Base-by-base conservation (phyloP, 1,284 basidiomycete species). In the Rhodotorula sp. region DNA sequence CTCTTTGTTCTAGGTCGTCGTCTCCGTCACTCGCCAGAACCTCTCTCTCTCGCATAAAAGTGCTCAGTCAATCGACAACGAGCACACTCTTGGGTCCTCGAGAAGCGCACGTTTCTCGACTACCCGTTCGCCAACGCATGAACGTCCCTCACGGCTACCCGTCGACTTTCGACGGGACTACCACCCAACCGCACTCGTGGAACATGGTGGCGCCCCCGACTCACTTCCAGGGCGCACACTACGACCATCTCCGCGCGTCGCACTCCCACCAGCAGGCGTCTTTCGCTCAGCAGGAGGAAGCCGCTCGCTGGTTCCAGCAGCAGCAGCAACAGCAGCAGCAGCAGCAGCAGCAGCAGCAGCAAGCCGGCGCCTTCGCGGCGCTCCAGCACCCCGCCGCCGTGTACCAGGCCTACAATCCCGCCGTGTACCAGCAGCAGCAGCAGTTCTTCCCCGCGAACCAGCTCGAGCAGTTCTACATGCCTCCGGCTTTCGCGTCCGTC, bases 151-250 rank as follows among this genome's bases (percentile, higher is more conserved):
- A 58, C 69, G 43, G 28, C 3, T 66, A 66, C 64, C 68, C 68
- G 69, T 70, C 73, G 49, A 48, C 60, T 16, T 69, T 55, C 62
- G 73, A 75, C 73, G 68, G 63, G 34, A 15, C 55, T n/a, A n/a
- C n/a, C 26, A 48, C 66, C 56, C 49, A 56, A n/a, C 48, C 47
- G 43, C 47, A 43, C 31, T 15, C 49, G 62, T 75, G 73, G 73
- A 58, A 61, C 57, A 62, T 62, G 60, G 66, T 68, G 65, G 67
- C 67, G 43, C 63, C 56, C 21, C 60, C 65, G 56, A 60, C 52
- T 38, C 52, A 54, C 34, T 62, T 60, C 69, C 45, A 57, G 54
- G 48, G 31, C 48, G 59, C 56, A 14, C 65, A 69, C 47, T 61
- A 69, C 63, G 63, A 68, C 66, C 63, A 52, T 19, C 50, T 49